Conservation (phyloP, 2,329 filamentous ascomycete genomes). For the Fusarium sp. region DNA sequence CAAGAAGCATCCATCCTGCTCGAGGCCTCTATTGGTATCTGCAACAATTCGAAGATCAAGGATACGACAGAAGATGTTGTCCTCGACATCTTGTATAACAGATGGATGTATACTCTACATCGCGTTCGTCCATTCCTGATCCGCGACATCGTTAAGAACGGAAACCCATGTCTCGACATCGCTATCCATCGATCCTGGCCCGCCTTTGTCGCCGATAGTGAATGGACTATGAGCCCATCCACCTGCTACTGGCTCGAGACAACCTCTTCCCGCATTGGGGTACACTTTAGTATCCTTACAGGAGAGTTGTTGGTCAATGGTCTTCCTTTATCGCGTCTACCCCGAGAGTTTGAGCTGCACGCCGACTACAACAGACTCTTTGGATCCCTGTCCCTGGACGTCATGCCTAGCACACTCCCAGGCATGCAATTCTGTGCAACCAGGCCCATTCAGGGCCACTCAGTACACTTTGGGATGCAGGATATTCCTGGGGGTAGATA, state of each 20-base stretch:
- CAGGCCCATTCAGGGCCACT: constrained; percentile 39
- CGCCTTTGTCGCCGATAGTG: not conserved
- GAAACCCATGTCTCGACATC: constrained; percentile 15
- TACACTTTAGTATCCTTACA: constrained; percentile 26
- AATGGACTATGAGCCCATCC: constrained; percentile 5
- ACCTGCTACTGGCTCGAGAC: constrained; percentile 32
- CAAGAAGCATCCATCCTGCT: constrained; percentile 25
- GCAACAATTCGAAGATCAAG: constrained; percentile 6
- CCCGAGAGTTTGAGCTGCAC: constrained; percentile 9
- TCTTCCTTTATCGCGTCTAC: constrained; percentile 18
- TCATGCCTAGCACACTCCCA: constrained; percentile 29
- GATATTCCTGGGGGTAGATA: constrained; percentile 44
- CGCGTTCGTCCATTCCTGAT: not conserved
- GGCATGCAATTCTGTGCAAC: constrained; percentile 57
- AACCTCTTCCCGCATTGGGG: not conserved
- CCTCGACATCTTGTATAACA: constrained; percentile 8
- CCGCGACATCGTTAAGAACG: accelerated
- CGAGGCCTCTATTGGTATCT: constrained; percentile 19
- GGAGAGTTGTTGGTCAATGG: constrained; percentile 27
- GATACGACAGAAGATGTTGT: not conserved
- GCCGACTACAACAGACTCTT: constrained; percentile 29
- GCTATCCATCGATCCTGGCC: constrained; percentile 35
- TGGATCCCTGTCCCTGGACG: constrained; percentile 19
- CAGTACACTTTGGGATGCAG: constrained; percentile 47
- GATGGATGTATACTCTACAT: constrained; percentile 23